phyloP scores from a whole-genome alignment of 306 rosid genomes.

The Spatholobus suberectus region DNA sequence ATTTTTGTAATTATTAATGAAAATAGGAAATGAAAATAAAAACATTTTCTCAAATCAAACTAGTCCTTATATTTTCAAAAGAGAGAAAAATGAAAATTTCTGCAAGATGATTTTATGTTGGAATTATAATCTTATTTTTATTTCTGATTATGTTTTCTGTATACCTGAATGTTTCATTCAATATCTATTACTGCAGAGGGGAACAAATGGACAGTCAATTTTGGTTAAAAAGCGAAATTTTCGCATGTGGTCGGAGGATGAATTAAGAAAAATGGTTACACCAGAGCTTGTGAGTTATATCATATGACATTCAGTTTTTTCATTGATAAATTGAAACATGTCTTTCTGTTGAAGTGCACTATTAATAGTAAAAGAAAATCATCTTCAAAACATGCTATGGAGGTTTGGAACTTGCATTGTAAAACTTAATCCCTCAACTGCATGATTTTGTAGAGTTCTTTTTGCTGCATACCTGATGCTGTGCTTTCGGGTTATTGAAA shows the following conservation, averaged over 20 bases:
- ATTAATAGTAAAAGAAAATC: conserved; percentile 18
- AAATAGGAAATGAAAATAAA: background rate
- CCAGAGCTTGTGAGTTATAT: conserved; percentile 88
- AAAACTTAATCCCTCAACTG: background rate
- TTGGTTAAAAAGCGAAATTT: conserved; percentile 86
- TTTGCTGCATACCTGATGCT: conserved; percentile 16
- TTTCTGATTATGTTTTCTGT: conserved; percentile 12
- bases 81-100: background rate
- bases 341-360: conserved; percentile 27
- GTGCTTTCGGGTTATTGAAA: conserved; percentile 21
- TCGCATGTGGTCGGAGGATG: conserved; percentile 84
- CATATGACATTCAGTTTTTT: conserved; percentile 33
- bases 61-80: background rate
- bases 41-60: background rate
- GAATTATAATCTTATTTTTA: background rate
- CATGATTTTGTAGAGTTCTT: conserved; percentile 11
- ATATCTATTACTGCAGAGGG: conserved; percentile 63
- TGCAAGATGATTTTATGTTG: conserved; percentile 1
- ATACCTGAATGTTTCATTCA: conserved; percentile 49
- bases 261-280: conserved; percentile 84
- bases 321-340: conserved; percentile 14
- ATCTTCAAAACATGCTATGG: background rate
- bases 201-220: conserved; percentile 73
- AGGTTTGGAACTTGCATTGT: conserved; percentile 9
- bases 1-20: background rate